A percentile compares a stretch with the other conserved stretches of the same genome.
Conservation (phyloP, 176 grass and related monocot species). For the Thinopyrum elongatum region DNA sequence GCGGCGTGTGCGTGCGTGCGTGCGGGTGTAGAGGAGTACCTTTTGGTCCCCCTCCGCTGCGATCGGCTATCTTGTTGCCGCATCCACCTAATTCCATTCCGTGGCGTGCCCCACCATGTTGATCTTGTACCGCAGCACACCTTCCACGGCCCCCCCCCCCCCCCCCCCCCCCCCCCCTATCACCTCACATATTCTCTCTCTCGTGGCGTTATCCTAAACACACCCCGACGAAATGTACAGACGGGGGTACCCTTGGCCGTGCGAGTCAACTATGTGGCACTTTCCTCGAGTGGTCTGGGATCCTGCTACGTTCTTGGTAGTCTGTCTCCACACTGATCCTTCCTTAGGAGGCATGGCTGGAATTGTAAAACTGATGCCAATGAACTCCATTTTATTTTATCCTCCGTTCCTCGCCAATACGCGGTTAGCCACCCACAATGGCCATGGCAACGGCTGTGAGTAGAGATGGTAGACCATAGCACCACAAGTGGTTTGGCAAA, state of each 20-base stretch:
- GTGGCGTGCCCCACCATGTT: conserved; percentile 26
- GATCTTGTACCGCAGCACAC: conserved; percentile 37
- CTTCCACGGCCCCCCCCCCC: too few relatives aligned
- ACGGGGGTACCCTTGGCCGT: background rate
- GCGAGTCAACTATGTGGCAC: background rate
- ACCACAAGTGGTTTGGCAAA: background rate
- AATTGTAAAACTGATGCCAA: background rate
- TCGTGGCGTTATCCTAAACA: background rate
- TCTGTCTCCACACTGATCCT: background rate
- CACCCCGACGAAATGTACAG: background rate
- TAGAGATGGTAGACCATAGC: background rate
- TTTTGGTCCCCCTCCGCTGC: background rate
- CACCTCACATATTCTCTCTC: conserved; percentile 43
- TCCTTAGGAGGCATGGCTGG: background rate
- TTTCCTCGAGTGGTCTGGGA: background rate
- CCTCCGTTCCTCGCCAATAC: background rate
- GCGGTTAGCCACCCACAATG: background rate
- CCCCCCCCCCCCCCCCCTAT: too few relatives aligned
- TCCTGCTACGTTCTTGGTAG: background rate
- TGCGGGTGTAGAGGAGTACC: too few relatives aligned
- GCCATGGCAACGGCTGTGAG: background rate
- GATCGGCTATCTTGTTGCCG: conserved; percentile 66
- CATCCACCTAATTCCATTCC: conserved; percentile 58
- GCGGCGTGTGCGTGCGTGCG: conserved; percentile 13
- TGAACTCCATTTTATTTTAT: background rate